A percentile compares a stretch with the other conserved stretches of the same genome.
Conservation (phyloP, 768 basidiomycete genomes). For the Boletales sp. region DNA sequence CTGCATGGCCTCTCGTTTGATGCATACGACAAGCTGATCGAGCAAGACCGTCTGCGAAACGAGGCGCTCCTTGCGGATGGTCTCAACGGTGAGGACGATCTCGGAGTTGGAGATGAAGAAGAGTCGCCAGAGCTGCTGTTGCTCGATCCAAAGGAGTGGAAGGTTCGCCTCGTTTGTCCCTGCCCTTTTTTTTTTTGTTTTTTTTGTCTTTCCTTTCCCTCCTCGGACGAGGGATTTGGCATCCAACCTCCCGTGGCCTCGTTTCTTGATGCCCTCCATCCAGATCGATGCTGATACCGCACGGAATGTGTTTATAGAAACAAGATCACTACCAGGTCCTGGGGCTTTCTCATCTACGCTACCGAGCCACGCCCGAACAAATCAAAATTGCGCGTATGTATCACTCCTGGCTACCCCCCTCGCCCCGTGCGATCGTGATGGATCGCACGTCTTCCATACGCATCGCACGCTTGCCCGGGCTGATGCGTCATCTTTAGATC, state of each 20-base stretch:
- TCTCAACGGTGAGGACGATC: conserved; percentile 66
- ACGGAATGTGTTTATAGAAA: conserved; percentile 51
- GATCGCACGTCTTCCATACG: not conserved
- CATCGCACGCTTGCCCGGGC: no score
- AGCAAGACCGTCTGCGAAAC: conserved; percentile 49
- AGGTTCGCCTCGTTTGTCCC: conserved; percentile 46
- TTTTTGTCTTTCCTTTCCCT: not conserved
- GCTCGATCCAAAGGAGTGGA: conserved; percentile 98
- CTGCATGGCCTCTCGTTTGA: conserved; percentile 78
- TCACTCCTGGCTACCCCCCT: not conserved
- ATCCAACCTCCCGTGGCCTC: not conserved
- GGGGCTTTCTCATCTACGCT: conserved; percentile 86
- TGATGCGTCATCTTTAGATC: conserved; percentile 50
- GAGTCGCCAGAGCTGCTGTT: conserved; percentile 67
- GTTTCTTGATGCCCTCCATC: not conserved
- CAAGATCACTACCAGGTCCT: conserved; percentile 99
- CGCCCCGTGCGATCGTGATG: conserved; percentile 10
- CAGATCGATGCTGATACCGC: conserved; percentile 2
- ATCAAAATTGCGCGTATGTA: conserved; percentile 94
- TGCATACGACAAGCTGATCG: conserved; percentile 69
- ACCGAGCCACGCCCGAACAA: conserved; percentile 83
- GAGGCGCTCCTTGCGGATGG: conserved; percentile 47
- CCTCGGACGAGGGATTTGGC: not conserved
- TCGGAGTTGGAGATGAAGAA: conserved; percentile 89
- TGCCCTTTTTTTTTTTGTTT: not conserved